A percentile compares a stretch with the other conserved stretches of the same genome.
Conservation (phyloP, 2,329 filamentous ascomycete species). For the Pseudogymnoascus sp. region DNA sequence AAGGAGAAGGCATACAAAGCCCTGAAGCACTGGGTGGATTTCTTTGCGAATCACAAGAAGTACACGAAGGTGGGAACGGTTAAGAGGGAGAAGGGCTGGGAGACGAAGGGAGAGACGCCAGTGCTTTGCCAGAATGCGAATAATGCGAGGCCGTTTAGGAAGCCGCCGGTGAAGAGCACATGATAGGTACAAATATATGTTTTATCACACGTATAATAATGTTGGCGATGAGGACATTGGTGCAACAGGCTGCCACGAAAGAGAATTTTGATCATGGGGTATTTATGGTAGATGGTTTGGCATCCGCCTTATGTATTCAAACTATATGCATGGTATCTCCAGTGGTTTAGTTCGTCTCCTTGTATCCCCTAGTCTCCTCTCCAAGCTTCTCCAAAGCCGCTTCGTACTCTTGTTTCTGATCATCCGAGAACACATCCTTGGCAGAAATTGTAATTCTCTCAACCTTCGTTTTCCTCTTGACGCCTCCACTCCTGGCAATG, state of each 20-base stretch:
- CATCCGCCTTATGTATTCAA: background rate
- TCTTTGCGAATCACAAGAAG: constrained; percentile 74
- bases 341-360: background rate
- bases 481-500: constrained; percentile 54
- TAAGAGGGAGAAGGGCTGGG: constrained; percentile 52
- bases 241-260: background rate
- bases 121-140: constrained; percentile 63
- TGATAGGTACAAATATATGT: background rate
- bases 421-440: constrained; percentile 33
- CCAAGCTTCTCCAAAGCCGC: constrained; percentile 56
- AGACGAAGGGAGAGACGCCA: constrained; percentile 46
- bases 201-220: background rate
- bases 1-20: constrained; percentile 57
- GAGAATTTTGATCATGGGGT: background rate
- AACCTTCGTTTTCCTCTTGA: constrained; percentile 41
- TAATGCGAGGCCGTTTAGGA: constrained; percentile 48
- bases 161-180: constrained; percentile 46
- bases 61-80: constrained; percentile 78
- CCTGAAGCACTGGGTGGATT: constrained; percentile 73
- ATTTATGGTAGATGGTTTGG: background rate
- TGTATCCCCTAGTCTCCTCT: constrained; percentile 37
- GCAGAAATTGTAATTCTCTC: constrained; percentile 37
- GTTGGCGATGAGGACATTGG: background rate
- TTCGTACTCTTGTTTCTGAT: constrained; percentile 38
- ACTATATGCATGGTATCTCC: constrained; percentile 4